Evolutionary conservation across 2,329 filamentous ascomycete species (phyloP), one percentile per base, ranked within the genome.

Genomic region (Trichoderma brevicompactum): DNA sequence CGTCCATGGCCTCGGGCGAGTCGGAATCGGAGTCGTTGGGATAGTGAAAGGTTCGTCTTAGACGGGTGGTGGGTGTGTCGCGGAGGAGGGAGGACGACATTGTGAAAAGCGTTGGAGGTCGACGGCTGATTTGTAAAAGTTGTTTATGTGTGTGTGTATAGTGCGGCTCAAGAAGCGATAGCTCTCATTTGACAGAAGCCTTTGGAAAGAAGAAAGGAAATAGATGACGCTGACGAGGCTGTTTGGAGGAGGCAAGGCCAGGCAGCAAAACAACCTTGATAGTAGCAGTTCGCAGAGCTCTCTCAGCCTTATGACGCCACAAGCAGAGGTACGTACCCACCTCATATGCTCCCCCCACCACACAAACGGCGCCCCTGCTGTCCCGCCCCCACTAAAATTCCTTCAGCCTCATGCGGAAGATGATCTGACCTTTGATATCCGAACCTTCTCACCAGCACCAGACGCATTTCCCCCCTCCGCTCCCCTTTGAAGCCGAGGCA

Each of bases 21-120:
- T 84, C 81, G 69, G 82, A 80, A 65, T 85, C 81, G 68, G 83
- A 64, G 64, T 70, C 82, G 71, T 90, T 87, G 65, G 90, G 90
- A 78, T 94, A 95, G 67, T 85, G 86, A 78, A 96, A 95, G 8
- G 91, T 89, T 72, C 85, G 89, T 72, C 93, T 89, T 50, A 95
- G 80, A 68, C 91, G 88, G 60, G 90, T 80, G 46, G 77, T 76
- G 0, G 80, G 71, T 7, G 44, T 34, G 32, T 59, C 43, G 62
- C 68, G 68, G 34, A 58, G 68, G n/a, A 58, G 68, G n/a, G 69
- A 53, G 48, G 69, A 67, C 1, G 72, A 66, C 74, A 76, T 77
- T 34, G 15, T 40, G 64, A 19, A 5, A 5, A 44, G 23, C 2
- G 23, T 19, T 8, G 23, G 9, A 32, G 12, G 48, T n/a, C 7